Conservation (phyloP, 768 basidiomycete genomes). For the Pleurotus cornucopiae region DNA sequence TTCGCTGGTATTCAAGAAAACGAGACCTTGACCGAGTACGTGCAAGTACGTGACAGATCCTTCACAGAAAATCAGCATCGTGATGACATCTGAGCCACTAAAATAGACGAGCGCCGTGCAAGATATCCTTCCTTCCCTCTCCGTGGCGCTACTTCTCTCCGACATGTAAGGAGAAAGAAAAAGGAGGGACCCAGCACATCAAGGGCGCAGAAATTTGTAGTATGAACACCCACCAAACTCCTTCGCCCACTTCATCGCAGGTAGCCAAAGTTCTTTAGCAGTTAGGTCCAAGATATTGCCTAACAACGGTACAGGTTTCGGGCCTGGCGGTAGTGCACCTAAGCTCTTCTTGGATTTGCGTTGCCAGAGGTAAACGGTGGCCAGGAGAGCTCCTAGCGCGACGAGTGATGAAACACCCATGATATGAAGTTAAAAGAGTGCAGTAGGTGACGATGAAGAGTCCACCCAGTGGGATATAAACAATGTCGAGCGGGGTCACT, state of each 20-base stretch:
- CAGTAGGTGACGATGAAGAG: neutral
- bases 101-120: neutral
- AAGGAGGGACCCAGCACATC: no score
- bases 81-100: constrained; percentile 5
- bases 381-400: constrained; percentile 32
- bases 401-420: constrained; percentile 23
- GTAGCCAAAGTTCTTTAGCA: constrained; percentile 60
- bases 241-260: constrained; percentile 57
- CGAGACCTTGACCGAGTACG: constrained; percentile 59
- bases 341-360: constrained; percentile 37
- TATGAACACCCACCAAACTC: constrained; percentile 47
- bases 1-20: constrained; percentile 62
- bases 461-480: constrained; percentile 1
- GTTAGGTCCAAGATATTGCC: constrained; percentile 64
- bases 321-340: constrained; percentile 59
- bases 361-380: constrained; percentile 35
- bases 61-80: constrained; percentile 19
- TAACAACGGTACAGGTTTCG: constrained; percentile 57
- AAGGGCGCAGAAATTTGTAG: neutral
- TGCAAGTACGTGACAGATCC: constrained; percentile 66
- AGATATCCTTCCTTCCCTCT: neutral
- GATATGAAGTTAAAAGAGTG: neutral
- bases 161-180: neutral
- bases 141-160: neutral
- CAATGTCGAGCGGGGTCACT: neutral